A percentile compares a stretch with the other conserved stretches of the same genome.
These are phyloP conservation scores for Amanita pallidorosea DNA, from an alignment of 768 basidiomycete species.

Conservation along the genomic window DNA sequence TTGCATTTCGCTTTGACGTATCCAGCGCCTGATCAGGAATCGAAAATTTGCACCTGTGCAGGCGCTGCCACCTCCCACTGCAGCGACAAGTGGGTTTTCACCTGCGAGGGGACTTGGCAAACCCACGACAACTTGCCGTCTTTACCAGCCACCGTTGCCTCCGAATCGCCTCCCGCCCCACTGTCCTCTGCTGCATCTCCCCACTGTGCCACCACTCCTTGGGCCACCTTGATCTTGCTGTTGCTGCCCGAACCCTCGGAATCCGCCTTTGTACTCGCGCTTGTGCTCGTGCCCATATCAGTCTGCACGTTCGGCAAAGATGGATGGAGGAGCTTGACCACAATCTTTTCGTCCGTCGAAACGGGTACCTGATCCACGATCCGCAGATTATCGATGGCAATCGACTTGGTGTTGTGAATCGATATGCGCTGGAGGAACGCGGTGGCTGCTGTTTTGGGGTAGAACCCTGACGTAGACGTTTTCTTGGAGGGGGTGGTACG, in stretches of 20 bases:
- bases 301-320: slow-evolving; percentile 7
- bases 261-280: background rate
- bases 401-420: slow-evolving; percentile 23
- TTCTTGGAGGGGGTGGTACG: slow-evolving; percentile 27
- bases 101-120: slow-evolving; percentile 19
- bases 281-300: slow-evolving; percentile 1
- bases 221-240: slow-evolving; percentile 12
- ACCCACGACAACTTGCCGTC: slow-evolving; percentile 25
- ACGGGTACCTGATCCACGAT: slow-evolving; percentile 26
- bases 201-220: slow-evolving; percentile 21
- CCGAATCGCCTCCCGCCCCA: slow-evolving; percentile 13
- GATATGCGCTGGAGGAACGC: slow-evolving; percentile 25
- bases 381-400: slow-evolving; percentile 15
- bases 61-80: slow-evolving; percentile 24
- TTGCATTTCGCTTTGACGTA: too few species aligned
- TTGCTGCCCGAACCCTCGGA: slow-evolving; percentile 1
- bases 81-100: slow-evolving; percentile 18
- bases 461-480: slow-evolving; percentile 21
- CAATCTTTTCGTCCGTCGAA: slow-evolving; percentile 20
- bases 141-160: slow-evolving; percentile 17
- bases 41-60: background rate
- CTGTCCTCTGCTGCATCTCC: slow-evolving; percentile 10
- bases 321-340: slow-evolving; percentile 20
- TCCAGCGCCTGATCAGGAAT: too few species aligned
- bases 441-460: slow-evolving; percentile 19